These are phyloP conservation scores for Lodderomyces beijingensis DNA, from an alignment of 1,139 yeast species.

Conservation along the genomic window DNA sequence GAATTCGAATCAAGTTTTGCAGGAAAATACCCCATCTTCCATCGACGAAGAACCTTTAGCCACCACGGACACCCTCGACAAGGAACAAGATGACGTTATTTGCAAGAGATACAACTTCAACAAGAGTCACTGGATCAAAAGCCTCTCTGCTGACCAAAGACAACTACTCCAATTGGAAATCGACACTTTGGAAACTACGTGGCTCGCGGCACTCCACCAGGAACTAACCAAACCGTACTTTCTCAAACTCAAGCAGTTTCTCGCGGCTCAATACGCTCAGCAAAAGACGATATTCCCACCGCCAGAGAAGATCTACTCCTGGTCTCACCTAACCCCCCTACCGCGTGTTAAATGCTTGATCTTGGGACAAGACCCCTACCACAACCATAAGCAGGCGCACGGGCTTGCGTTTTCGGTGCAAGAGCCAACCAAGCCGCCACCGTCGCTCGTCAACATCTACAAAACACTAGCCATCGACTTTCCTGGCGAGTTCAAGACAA, in stretches of 20 bases:
- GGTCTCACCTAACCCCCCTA: conserved; percentile 87
- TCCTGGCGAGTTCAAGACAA: conserved; percentile 49
- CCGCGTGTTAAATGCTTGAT: conserved; percentile 70
- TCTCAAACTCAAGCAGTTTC: conserved; percentile 61
- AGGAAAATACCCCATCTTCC: not conserved
- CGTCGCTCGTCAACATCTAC: conserved; percentile 83
- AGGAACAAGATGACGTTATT: conserved; percentile 9
- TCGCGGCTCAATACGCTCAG: conserved; percentile 28
- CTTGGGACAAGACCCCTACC: conserved; percentile 97
- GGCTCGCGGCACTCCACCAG: conserved; percentile 66
- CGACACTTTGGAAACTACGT: conserved; percentile 61
- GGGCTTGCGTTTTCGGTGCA: conserved; percentile 92
- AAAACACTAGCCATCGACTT: conserved; percentile 72
- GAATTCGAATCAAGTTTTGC: not conserved
- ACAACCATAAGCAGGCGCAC: conserved; percentile 88
- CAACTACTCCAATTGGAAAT: conserved; percentile 66
- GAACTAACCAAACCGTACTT: conserved; percentile 88
- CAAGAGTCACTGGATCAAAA: conserved; percentile 50
- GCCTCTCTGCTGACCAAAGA: conserved; percentile 49
- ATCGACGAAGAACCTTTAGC: not conserved
- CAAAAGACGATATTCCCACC: conserved; percentile 72
- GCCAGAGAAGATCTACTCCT: conserved; percentile 71
- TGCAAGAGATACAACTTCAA: conserved; percentile 32
- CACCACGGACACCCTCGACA: no score
- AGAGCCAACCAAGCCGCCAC: conserved; percentile 83